phyloP scores from a whole-genome alignment of 2,329 filamentous ascomycete species.

The Epichloe hybrida region DNA sequence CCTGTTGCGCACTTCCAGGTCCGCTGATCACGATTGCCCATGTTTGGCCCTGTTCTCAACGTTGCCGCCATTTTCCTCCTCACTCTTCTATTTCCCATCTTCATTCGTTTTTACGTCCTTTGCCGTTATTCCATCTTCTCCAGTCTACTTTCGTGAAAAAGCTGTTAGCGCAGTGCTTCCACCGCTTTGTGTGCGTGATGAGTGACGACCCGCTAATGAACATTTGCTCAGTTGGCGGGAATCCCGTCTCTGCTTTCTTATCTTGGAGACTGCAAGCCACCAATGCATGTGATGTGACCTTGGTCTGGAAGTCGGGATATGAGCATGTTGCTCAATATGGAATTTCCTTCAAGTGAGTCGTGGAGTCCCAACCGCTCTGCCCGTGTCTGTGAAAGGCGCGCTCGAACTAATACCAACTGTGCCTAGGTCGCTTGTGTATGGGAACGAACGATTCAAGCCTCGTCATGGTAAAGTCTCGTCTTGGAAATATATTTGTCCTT shows the following conservation, averaged over 20 bases:
- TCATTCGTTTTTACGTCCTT: slow-evolving; percentile 3
- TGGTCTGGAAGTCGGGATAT: slow-evolving; percentile 95
- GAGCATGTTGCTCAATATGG: slow-evolving; percentile 92
- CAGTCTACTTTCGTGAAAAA: slow-evolving; percentile 2
- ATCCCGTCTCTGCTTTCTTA: slow-evolving; percentile 91
- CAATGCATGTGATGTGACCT: slow-evolving; percentile 94
- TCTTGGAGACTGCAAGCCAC: slow-evolving; percentile 97
- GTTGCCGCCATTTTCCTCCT: slow-evolving; percentile 5
- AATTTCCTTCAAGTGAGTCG: slow-evolving; percentile 87
- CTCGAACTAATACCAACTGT: not conserved
- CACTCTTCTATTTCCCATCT: slow-evolving; percentile 5
- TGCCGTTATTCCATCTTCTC: slow-evolving; percentile 1
- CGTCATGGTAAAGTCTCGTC: slow-evolving; percentile 60
- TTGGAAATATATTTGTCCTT: not conserved
- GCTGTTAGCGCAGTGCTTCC: slow-evolving; percentile 16
- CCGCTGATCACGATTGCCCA: slow-evolving; percentile 2
- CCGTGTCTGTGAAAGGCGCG: no score
- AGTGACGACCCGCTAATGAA: slow-evolving; percentile 52
- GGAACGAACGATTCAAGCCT: slow-evolving; percentile 95
- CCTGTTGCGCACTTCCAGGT: slow-evolving; percentile 8
- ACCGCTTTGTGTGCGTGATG: slow-evolving; percentile 30
- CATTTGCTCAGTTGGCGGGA: slow-evolving; percentile 79
- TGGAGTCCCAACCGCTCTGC: not conserved
- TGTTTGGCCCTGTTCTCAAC: slow-evolving; percentile 6
- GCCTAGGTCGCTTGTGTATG: slow-evolving; percentile 69